Conservation (phyloP, 345 rosid genomes). For the Acer negundo region DNA sequence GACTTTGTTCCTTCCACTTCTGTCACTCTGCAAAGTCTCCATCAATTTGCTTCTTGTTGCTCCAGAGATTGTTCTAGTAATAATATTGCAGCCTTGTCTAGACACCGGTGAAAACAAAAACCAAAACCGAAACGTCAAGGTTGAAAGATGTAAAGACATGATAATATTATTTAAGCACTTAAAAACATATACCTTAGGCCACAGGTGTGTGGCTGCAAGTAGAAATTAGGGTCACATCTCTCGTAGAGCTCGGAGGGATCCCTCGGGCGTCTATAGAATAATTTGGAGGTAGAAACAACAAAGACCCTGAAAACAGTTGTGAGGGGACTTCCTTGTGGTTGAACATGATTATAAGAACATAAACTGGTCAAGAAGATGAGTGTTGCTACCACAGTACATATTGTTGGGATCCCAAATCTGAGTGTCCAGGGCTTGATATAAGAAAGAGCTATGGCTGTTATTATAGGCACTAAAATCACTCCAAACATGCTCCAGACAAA, state of each 20-base stretch:
- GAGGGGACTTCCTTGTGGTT: slow-evolving; percentile 36
- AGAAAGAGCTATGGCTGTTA: slow-evolving; percentile 7
- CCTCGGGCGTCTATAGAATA: slow-evolving; percentile 11
- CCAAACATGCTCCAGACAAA: not conserved
- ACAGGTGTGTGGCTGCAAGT: slow-evolving; percentile 21
- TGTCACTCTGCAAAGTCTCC: slow-evolving; percentile 46
- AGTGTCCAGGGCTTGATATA: slow-evolving; percentile 37
- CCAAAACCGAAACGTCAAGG: not conserved
- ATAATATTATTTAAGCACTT: not conserved
- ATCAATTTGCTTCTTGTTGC: slow-evolving; percentile 32
- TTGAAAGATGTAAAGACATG: not conserved
- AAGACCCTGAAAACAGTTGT: slow-evolving; percentile 37
- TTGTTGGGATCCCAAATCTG: slow-evolving; percentile 40
- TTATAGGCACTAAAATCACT: slow-evolving; percentile 1
- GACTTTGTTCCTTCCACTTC: slow-evolving; percentile 46
- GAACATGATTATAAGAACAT: slow-evolving; percentile 15
- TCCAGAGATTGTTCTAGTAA: slow-evolving; percentile 29
- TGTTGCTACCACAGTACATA: slow-evolving; percentile 33
- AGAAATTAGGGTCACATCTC: slow-evolving; percentile 2
- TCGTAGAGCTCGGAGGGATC: slow-evolving; percentile 29
- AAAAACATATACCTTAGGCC: slow-evolving; percentile 27
- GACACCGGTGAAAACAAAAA: slow-evolving; percentile 21
- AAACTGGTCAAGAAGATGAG: slow-evolving; percentile 35
- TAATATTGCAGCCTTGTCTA: slow-evolving; percentile 43
- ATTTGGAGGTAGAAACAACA: slow-evolving; percentile 35